Base-by-base conservation (phyloP, 139 green algal species). In the Picochlorum sp. region DNA sequence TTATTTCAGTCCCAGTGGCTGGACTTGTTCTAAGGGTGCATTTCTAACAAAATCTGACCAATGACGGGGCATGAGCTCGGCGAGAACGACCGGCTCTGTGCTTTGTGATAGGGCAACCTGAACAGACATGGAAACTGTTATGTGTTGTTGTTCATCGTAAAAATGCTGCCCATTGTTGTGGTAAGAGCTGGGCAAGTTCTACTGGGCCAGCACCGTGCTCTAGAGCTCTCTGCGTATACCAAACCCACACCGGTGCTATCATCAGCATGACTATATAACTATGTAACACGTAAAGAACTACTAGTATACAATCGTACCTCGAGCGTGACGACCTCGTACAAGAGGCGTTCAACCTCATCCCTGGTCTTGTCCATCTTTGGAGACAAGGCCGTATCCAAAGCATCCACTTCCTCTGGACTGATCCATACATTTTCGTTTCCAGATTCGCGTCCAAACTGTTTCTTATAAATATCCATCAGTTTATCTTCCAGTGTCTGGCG, bases 1-100 rank as follows among this genome's bases (percentile, higher is more conserved):
- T 56, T 56, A 59, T 20, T 46, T 62, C 16, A 60, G 58, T 34
- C 76, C 75, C 24, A 85, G 65, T 26, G 66, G 63, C 30, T 67
- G 62, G 4, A 94, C 76, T 3, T 88, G 75, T 1, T 89, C 83
- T 28, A 85, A 75, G 45, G 83, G 79, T 5, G 68, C 77, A 63
- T 86, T 88, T 26, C 89, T 81, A 49, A 97, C 87, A 72, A 95
- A 96, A 56, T 89, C 76, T 8, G 80, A 74, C 89, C 89, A 97
- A 54, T 87, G 72, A n/a, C 69, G 65, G 0, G 88, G 87, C 86
- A 96, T 82, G 21, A 92, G 69, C 64, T 90, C 85, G 14, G 89
- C 84, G 49, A 96, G 72, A 1, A 82, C 72, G 2, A 92, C 79
- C 4, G 82, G 69, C 37, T 94, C 82, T 6, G 71, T 68, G 9